phyloP scores from a whole-genome alignment of 1,284 basidiomycete species.

The Marasmius tenuissimus region DNA sequence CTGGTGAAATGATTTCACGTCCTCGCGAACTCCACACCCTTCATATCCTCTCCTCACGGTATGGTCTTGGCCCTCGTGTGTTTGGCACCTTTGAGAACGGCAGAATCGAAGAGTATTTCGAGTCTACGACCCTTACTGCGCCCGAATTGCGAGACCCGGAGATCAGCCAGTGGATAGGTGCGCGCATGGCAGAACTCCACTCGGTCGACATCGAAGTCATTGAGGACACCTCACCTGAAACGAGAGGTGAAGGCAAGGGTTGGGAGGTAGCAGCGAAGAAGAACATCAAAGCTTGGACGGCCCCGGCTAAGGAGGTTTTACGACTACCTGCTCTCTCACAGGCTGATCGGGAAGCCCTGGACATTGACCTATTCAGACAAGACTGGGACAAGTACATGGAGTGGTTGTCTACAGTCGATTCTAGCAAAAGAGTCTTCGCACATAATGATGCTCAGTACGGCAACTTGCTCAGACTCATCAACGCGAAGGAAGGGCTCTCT shows the following conservation, averaged over 20 bases:
- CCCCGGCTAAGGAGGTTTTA: constrained; percentile 63
- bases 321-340: constrained; percentile 48
- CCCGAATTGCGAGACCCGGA: constrained; percentile 74
- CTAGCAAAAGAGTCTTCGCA: constrained; percentile 70
- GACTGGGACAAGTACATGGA: constrained; percentile 69
- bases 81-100: constrained; percentile 95
- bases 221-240: constrained; percentile 40
- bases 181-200: constrained; percentile 92
- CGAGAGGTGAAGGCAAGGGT: constrained; percentile 43
- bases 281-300: constrained; percentile 67
- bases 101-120: constrained; percentile 91
- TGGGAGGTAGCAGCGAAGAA: constrained; percentile 60
- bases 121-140: constrained; percentile 77
- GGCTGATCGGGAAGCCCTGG: constrained; percentile 44
- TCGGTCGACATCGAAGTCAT: constrained; percentile 80
- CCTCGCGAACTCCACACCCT: constrained; percentile 83
- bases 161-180: constrained; percentile 82
- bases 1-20: constrained; percentile 83
- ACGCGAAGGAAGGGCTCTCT: constrained; percentile 50
- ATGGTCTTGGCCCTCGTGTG: constrained; percentile 87
- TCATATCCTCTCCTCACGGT: constrained; percentile 83
- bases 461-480: constrained; percentile 78
- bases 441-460: constrained; percentile 96
- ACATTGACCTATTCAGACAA: constrained; percentile 62
- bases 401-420: constrained; percentile 67